Evolutionary conservation across 129 eudicot genomes (phyloP).

Genomic region (Pulicaria dysenterica): DNA sequence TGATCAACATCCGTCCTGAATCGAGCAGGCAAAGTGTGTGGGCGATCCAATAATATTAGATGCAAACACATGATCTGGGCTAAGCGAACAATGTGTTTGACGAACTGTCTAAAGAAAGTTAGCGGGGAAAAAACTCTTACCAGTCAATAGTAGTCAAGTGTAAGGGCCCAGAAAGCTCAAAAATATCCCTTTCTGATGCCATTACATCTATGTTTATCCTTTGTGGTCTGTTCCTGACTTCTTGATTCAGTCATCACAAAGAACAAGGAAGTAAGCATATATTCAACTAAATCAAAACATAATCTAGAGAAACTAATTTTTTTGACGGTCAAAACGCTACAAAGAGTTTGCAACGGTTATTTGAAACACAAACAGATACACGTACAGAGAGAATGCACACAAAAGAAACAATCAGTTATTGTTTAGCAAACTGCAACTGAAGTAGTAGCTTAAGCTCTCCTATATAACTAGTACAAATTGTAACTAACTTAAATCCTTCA

Average conservation of each 20-base stretch:
- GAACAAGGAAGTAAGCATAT: conserved; percentile 3
- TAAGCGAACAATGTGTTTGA: conserved; percentile 20
- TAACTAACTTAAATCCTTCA: too few species aligned
- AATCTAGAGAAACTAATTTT: not conserved
- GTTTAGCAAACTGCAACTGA: too few species aligned
- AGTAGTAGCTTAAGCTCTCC: too few species aligned
- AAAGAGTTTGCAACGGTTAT: not conserved
- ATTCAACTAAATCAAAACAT: conserved; percentile 8
- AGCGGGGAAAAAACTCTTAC: conserved; percentile 33
- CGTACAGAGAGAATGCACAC: too few species aligned
- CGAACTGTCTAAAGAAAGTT: not conserved
- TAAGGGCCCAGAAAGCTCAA: conserved; percentile 72
- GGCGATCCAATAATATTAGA: not conserved
- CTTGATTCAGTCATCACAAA: conserved; percentile 15
- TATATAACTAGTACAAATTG: too few species aligned
- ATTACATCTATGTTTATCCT: conserved; percentile 23
- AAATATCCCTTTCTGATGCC: conserved; percentile 68
- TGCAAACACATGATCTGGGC: not conserved
- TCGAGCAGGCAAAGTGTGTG: not conserved
- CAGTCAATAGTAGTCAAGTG: conserved; percentile 76
- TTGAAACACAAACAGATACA: too few species aligned
- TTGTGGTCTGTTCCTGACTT: conserved; percentile 24
- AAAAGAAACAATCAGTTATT: too few species aligned
- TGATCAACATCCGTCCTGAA: conserved; percentile 76
- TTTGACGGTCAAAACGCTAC: not conserved